A percentile compares a stretch with the other conserved stretches of the same genome.
Evolutionary conservation across 306 rosid genomes (phyloP).

Genomic region (Cicer pinnatifidum): DNA sequence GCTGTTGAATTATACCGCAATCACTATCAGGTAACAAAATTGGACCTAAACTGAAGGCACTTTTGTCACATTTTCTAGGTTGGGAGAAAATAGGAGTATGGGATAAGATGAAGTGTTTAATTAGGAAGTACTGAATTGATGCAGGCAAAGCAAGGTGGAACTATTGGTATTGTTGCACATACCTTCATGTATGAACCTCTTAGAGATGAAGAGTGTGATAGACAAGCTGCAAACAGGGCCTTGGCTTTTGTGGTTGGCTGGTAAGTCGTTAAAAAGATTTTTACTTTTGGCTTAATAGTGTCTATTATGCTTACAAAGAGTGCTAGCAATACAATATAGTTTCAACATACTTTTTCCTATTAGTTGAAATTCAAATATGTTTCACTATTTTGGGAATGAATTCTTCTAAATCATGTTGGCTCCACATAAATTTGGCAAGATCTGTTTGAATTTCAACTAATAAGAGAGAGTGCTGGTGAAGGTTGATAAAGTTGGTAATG

Average conservation of each 20-base stretch:
- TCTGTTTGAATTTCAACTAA: slow-evolving; percentile 1
- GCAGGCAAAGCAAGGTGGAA: slow-evolving; percentile 62
- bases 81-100: neutral
- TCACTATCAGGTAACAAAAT: slow-evolving; percentile 53
- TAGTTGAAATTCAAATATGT: neutral
- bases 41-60: slow-evolving; percentile 5
- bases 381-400: neutral
- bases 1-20: slow-evolving; percentile 61
- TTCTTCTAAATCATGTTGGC: neutral
- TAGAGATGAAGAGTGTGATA: slow-evolving; percentile 56
- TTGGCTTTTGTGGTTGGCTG: slow-evolving; percentile 56
- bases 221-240: slow-evolving; percentile 57
- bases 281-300: slow-evolving; percentile 25
- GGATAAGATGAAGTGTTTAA: slow-evolving; percentile 13
- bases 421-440: neutral
- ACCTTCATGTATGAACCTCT: slow-evolving; percentile 65
- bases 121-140: slow-evolving; percentile 8
- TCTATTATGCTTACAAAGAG: neutral
- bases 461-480: neutral
- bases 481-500: too few species aligned
- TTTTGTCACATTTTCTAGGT: slow-evolving; percentile 19
- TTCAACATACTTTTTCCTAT: neutral
- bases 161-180: slow-evolving; percentile 50
- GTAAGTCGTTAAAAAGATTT: slow-evolving; percentile 46
- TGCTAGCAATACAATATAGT: neutral